These are phyloP conservation scores for Ceratonia siliqua DNA, from an alignment of 306 rosid genomes.

Conservation along the genomic window DNA sequence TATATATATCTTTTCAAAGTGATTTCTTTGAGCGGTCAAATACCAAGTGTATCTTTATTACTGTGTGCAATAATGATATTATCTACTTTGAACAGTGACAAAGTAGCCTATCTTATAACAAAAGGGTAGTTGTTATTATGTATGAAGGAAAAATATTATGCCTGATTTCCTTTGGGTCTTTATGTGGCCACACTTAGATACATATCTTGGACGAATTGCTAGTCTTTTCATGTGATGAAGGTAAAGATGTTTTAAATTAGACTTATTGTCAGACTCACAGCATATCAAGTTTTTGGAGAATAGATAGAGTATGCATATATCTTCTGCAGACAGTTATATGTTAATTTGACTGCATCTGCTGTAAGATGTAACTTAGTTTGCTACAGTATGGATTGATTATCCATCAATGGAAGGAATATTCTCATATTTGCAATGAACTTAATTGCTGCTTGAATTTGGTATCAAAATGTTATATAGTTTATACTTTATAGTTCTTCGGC, in stretches of 20 bases:
- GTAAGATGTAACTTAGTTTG: background rate
- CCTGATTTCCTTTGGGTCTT: too few species aligned
- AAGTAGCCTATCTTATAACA: too few species aligned
- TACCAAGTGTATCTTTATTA: too few species aligned
- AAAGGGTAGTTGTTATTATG: too few species aligned
- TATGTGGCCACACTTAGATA: background rate
- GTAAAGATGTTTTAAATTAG: background rate
- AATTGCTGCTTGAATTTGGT: background rate
- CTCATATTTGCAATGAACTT: background rate
- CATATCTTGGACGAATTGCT: background rate
- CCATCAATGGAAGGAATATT: background rate
- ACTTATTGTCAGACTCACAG: background rate
- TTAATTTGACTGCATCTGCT: conserved; percentile 9
- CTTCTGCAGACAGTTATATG: background rate
- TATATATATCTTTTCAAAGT: background rate
- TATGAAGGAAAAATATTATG: too few species aligned
- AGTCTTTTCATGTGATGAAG: background rate
- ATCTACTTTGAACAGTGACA: too few species aligned
- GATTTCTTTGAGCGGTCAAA: background rate
- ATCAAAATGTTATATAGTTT: conserved; percentile 16
- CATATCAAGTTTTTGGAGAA: background rate
- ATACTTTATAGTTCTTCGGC: too few species aligned
- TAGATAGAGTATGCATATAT: background rate
- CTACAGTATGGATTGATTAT: background rate
- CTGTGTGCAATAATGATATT: too few species aligned